Evolutionary conservation across 805 yeast species (phyloP).

Genomic region (Danielia reshetovae): DNA sequence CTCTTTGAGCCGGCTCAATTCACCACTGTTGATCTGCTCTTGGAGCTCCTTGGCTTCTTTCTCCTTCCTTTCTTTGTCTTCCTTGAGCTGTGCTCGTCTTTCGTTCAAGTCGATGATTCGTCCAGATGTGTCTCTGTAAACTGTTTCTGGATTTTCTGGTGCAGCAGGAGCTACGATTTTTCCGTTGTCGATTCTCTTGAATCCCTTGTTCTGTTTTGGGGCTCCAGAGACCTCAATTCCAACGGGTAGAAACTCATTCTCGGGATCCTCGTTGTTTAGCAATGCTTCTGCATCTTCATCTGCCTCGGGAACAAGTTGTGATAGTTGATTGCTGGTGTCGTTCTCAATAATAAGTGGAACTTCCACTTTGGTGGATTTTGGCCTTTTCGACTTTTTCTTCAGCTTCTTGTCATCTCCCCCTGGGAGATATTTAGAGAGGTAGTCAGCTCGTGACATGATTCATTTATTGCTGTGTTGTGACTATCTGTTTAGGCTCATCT

Average conservation of each 20-base stretch:
- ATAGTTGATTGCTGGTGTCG: not conserved
- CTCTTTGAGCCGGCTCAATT: constrained; percentile 8
- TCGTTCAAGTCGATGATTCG: constrained; percentile 25
- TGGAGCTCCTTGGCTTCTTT: constrained; percentile 8
- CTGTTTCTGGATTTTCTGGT: constrained; percentile 54
- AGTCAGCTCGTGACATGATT: constrained; percentile 25
- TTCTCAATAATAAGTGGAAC: not conserved
- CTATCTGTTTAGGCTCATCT: too few relatives aligned
- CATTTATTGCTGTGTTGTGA: too few relatives aligned
- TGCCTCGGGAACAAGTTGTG: not conserved
- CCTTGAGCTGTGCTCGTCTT: constrained; percentile 11
- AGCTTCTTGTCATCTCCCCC: constrained; percentile 14
- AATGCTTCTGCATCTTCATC: not conserved
- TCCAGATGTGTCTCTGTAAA: constrained; percentile 39
- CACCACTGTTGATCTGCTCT: constrained; percentile 12
- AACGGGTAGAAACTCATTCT: constrained; percentile 22
- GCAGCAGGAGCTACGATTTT: constrained; percentile 6
- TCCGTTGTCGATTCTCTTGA: constrained; percentile 35
- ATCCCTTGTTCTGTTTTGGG: constrained; percentile 24
- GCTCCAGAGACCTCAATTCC: constrained; percentile 12
- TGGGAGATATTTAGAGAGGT: constrained; percentile 28
- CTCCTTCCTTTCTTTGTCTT: constrained; percentile 5
- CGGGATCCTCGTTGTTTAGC: constrained; percentile 3
- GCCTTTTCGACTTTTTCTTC: constrained; percentile 12
- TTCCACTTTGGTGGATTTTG: not conserved